These are phyloP conservation scores for Pleurotus tuoliensis DNA, from an alignment of 768 basidiomycete genomes.

Conservation along the genomic window DNA sequence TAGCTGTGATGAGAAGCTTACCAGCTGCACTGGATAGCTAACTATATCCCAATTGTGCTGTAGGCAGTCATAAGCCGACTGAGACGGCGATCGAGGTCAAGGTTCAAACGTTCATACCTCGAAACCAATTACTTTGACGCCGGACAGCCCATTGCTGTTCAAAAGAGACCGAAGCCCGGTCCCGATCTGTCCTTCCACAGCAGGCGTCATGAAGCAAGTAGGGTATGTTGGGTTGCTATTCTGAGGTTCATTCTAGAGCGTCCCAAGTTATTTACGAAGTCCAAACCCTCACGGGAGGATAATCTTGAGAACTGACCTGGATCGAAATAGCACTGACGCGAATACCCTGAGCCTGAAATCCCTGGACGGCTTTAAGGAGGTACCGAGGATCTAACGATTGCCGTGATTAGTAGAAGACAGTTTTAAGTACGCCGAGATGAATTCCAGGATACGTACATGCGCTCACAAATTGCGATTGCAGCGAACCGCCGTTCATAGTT, in stretches of 20 bases:
- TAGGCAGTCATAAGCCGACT: background rate
- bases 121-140: slow-evolving; percentile 63
- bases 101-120: slow-evolving; percentile 3
- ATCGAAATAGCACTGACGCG: slow-evolving; percentile 58
- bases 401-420: background rate
- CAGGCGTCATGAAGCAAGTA: slow-evolving; percentile 50
- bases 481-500: slow-evolving; percentile 64
- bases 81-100: too few species aligned
- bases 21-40: slow-evolving; percentile 54
- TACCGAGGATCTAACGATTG: slow-evolving; percentile 57
- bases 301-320: slow-evolving; percentile 23
- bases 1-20: background rate
- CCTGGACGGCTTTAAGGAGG: slow-evolving; percentile 70
- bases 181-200: slow-evolving; percentile 57
- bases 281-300: background rate
- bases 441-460: slow-evolving; percentile 37
- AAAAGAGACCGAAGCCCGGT: slow-evolving; percentile 52
- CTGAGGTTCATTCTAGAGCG: slow-evolving; percentile 41
- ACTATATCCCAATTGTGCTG: slow-evolving; percentile 78
- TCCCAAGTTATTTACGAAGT: too few species aligned
- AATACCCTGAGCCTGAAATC: slow-evolving; percentile 59
- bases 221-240: slow-evolving; percentile 68
- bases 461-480: slow-evolving; percentile 43
- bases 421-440: background rate
- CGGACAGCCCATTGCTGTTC: slow-evolving; percentile 56